Conservation (phyloP, 2,329 filamentous ascomycete species). For the Ophiostoma australiae region DNA sequence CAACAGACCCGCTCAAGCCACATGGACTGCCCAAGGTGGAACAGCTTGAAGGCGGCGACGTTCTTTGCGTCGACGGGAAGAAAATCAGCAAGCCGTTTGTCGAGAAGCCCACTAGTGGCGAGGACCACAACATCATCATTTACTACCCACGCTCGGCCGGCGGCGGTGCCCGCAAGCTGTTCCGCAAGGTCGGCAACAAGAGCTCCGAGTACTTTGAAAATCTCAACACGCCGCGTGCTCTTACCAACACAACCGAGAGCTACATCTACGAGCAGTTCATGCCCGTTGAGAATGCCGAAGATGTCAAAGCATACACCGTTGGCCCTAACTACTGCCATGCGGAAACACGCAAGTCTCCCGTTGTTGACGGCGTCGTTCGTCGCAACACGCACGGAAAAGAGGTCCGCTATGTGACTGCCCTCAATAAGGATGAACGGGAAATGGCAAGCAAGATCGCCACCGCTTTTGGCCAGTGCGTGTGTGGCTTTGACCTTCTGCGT, state of each 20-base stretch:
- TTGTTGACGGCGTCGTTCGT: conserved; percentile 91
- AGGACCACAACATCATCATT: conserved; percentile 98
- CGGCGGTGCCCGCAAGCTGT: conserved; percentile 84
- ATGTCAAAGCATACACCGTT: conserved; percentile 98
- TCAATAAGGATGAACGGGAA: conserved; percentile 72
- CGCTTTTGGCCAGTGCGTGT: conserved; percentile 90
- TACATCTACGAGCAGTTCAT: conserved; percentile 98
- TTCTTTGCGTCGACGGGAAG: conserved; percentile 78
- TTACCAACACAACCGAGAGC: conserved; percentile 74
- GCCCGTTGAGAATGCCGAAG: conserved; percentile 92
- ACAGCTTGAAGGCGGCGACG: conserved; percentile 84
- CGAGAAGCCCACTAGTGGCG: conserved; percentile 95
- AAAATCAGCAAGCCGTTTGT: conserved; percentile 89
- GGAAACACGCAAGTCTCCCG: conserved; percentile 93
- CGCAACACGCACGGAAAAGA: conserved; percentile 97
- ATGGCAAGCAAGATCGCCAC: conserved; percentile 87
- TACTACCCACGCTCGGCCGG: conserved; percentile 87
- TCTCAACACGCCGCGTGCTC: conserved; percentile 69
- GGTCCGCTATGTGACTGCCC: conserved; percentile 84
- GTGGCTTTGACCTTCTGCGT: conserved; percentile 88
- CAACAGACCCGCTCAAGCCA: conserved; percentile 56
- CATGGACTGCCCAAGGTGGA: conserved; percentile 63
- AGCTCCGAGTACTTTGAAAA: conserved; percentile 88
- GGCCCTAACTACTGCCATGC: conserved; percentile 90
- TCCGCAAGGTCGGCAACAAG: conserved; percentile 97